Evolutionary conservation across 345 rosid genomes (phyloP).

Genomic region (Eucalyptus curtisii): DNA sequence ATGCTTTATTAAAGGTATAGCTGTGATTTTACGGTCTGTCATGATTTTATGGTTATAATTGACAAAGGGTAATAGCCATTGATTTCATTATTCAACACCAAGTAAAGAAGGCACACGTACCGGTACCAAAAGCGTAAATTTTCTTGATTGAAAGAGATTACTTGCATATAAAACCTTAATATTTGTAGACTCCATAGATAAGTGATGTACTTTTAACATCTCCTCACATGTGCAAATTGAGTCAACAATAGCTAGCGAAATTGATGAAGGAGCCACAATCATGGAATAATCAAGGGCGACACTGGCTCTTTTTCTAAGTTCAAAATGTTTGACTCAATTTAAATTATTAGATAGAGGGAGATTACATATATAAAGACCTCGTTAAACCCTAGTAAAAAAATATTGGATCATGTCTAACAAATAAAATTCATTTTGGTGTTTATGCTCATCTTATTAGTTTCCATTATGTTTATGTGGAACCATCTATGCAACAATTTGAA

Average conservation of each 20-base stretch:
- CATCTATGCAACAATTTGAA: background rate
- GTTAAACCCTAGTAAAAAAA: background rate
- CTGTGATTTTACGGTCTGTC: background rate
- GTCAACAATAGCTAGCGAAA: background rate
- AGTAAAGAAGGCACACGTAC: background rate
- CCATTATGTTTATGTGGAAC: background rate
- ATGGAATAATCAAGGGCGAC: background rate
- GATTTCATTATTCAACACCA: background rate
- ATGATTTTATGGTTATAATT: background rate
- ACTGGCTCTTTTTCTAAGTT: background rate
- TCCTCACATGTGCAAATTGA: background rate
- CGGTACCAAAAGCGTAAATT: background rate
- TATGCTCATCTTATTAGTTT: background rate
- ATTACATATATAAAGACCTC: background rate
- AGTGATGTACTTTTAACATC: background rate
- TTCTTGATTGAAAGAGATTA: background rate
- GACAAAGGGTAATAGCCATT: background rate
- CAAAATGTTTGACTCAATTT: background rate
- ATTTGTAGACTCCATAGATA: background rate
- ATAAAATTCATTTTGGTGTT: background rate
- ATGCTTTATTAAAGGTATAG: background rate
- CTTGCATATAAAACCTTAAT: background rate
- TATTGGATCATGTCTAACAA: background rate
- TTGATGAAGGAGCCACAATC: background rate
- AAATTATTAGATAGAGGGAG: background rate